Evolutionary conservation across 805 yeast genomes (phyloP), one percentile per base, ranked within the genome.

Genomic region (Barnettozyma vustinii): DNA sequence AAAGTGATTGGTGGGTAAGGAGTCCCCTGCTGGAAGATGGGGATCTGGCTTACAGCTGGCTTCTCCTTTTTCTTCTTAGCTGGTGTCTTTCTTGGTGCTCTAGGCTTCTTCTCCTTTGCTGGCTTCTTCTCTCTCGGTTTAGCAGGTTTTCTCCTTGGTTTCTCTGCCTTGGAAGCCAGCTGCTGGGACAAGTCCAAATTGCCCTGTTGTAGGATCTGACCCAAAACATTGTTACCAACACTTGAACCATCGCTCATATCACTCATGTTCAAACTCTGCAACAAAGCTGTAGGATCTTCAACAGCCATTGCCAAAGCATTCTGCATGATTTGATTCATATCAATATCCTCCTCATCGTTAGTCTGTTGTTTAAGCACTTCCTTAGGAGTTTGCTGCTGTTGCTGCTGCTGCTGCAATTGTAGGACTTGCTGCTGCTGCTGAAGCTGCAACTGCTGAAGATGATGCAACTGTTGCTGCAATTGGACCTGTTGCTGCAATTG

Each of bases 261-360:
- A 33, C 47, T 59, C 20, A 65, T 54, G 47, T 60, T 61, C 65
- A 66, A 72, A 59, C 57, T 74, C 57, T 64, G 76, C 64, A 58
- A 63, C 61, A 55, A 52, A 12, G 67, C 60, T 18, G 58, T 66
- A 13, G 84, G 84, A 51, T 82, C 79, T 52, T 79, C 84, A 73
- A 81, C 79, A 0, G 91, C 94, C 83, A 86, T 74, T 42, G 79
- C 78, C 68, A 85, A 75, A 1, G 92, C 94, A 66, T 83, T 83
- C 54, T 83, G 88, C 73, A 85, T 75, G 54, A 85, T 85, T 55
- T 79, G 84, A 57, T 79, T 82, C 80, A 85, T 73, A 57, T 83
- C 87, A 50, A 83, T 68, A 25, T 77, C 80, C 30, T 71, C 77
- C 35, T 69, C 76, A 35, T 63, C 58, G 40, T 45, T 46, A 15